phyloP scores from a whole-genome alignment of 2,329 filamentous ascomycete genomes.

The Pseudocercospora cruenta region DNA sequence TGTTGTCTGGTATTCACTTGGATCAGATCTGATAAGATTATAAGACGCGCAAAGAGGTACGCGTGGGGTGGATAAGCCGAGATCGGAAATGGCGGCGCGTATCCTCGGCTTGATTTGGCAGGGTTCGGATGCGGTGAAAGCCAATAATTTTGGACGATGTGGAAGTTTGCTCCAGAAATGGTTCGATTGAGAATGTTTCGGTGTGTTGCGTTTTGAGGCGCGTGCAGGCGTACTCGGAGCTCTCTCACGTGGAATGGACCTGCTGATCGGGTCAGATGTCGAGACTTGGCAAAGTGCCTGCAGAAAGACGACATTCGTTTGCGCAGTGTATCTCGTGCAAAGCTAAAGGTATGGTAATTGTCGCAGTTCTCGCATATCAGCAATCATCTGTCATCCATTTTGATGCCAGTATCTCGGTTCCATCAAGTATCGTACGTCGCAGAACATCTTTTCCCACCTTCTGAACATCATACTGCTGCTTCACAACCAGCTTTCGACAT shows the following conservation, averaged over 20 bases:
- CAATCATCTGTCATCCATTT: not conserved
- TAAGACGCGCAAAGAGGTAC: not conserved
- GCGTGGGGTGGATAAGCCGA: not conserved
- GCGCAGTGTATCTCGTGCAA: not conserved
- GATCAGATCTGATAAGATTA: slow-evolving; percentile 16
- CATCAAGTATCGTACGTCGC: not conserved
- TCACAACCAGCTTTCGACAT: slow-evolving; percentile 26
- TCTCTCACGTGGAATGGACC: not conserved
- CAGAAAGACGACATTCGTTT: not conserved
- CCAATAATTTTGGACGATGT: not conserved
- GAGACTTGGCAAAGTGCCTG: not conserved
- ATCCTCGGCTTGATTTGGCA: not conserved
- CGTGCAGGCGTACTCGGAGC: slow-evolving; percentile 4
- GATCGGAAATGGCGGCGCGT: not conserved
- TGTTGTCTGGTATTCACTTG: slow-evolving; percentile 10
- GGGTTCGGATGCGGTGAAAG: not conserved
- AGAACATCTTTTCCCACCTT: not conserved
- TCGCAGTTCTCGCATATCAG: not conserved
- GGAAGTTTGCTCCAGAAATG: not conserved
- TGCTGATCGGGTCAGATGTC: not conserved
- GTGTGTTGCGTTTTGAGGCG: not conserved
- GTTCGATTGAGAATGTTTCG: not conserved
- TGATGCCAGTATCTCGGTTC: not conserved
- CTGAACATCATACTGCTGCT: not conserved
- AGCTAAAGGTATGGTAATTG: not conserved